A percentile compares a stretch with the other conserved stretches of the same genome.
These are phyloP conservation scores for Kwoniella dendrophila DNA, from an alignment of 768 basidiomycete genomes.

Conservation along the genomic window DNA sequence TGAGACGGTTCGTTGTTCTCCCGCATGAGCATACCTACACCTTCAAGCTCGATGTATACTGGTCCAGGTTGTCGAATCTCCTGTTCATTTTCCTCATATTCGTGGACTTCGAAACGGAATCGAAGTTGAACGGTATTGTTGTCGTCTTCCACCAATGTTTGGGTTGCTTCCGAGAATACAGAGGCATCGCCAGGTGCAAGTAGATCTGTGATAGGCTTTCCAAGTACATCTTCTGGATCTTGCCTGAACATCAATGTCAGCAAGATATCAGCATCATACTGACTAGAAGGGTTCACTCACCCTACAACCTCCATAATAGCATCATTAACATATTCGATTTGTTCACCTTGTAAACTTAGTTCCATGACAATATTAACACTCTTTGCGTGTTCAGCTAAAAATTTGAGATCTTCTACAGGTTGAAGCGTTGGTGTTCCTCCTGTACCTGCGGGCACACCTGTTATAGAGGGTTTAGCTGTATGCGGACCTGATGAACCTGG, in stretches of 20 bases:
- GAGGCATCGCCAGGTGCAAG: conserved; percentile 76
- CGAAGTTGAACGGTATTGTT: conserved; percentile 90
- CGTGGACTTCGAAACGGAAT: conserved; percentile 80
- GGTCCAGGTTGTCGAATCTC: conserved; percentile 53
- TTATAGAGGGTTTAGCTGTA: conserved; percentile 15
- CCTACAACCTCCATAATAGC: conserved; percentile 86
- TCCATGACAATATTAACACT: conserved; percentile 96
- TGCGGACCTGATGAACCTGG: conserved; percentile 18
- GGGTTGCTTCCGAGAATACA: conserved; percentile 83
- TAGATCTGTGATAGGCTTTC: conserved; percentile 76
- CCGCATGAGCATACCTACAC: conserved; percentile 97
- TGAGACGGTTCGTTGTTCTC: conserved; percentile 89
- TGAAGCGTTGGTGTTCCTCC: conserved; percentile 62
- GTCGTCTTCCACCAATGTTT: conserved; percentile 82
- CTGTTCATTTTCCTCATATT: conserved; percentile 60
- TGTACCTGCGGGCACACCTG: background rate
- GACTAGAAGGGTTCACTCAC: conserved; percentile 60
- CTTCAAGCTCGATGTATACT: conserved; percentile 79
- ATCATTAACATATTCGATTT: conserved; percentile 93
- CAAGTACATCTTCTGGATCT: conserved; percentile 76
- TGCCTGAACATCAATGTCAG: conserved; percentile 61
- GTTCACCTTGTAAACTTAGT: conserved; percentile 87
- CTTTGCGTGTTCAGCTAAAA: conserved; percentile 92
- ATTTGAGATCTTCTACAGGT: conserved; percentile 80
- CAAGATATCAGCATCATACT: conserved; percentile 49